Conservation (phyloP, 2,329 filamentous ascomycete genomes). For the Fusarium avenaceum region DNA sequence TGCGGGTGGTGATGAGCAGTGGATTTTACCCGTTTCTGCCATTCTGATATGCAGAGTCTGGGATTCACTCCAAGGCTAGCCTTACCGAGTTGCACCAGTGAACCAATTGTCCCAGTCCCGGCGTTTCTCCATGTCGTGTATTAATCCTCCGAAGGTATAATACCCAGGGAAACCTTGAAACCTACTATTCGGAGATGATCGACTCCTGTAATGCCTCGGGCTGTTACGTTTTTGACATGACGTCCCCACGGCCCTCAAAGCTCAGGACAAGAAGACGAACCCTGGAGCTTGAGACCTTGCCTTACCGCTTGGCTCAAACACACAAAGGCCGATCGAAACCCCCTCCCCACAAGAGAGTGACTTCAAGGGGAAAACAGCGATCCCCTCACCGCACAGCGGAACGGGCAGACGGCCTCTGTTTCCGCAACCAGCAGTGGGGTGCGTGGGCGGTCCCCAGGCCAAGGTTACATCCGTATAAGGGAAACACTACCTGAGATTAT, state of each 20-base stretch:
- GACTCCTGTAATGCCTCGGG: conserved; percentile 7
- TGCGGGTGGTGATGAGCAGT: neutral
- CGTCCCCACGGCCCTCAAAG: neutral
- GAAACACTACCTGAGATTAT: conserved; percentile 45
- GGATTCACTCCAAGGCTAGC: conserved; percentile 24
- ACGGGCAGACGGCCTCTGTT: conserved; percentile 37
- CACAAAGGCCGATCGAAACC: conserved; percentile 7
- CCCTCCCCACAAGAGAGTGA: neutral
- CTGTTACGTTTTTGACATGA: neutral
- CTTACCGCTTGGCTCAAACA: conserved; percentile 18
- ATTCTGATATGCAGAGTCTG: conserved; percentile 11
- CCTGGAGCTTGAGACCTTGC: neutral
- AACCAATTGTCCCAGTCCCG: neutral
- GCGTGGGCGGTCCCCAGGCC: conserved; percentile 27
- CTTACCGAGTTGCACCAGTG: conserved; percentile 19
- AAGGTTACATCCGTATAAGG: conserved; percentile 31
- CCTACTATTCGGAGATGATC: conserved; percentile 11
- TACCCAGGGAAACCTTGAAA: neutral
- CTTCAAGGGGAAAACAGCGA: neutral
- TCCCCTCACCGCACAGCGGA: conserved; percentile 25
- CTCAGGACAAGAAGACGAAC: neutral
- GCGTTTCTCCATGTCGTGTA: neutral
- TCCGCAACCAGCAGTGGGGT: conserved; percentile 48
- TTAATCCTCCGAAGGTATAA: conserved; percentile 2
- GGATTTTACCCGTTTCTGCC: conserved; percentile 14